Evolutionary conservation across 225 moss, liverwort and hornwort genomes (phyloP), one percentile per base, ranked within the genome.

Genomic region (Physcomitrellopsis africana): DNA sequence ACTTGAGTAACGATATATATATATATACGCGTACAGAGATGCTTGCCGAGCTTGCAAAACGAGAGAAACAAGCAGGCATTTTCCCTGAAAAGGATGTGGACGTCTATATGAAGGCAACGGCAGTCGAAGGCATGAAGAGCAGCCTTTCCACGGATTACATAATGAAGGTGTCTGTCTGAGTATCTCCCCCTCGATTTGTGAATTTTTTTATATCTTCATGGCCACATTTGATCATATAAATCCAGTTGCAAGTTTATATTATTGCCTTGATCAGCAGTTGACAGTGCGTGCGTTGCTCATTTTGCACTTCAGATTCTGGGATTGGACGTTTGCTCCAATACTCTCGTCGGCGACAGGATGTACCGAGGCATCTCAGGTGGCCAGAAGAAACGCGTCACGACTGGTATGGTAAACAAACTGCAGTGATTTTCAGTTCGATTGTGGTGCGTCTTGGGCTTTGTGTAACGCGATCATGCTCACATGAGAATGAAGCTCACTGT

Each of bases 71-170:
- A 73, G 85, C 79, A 14, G 95, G 95, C 37, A 91, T 95, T 8
- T 81, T 90, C 22, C 95, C 95, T 17, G 95, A 95, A 68, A 80
- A 89, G 76, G 93, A 91, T 22, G 88, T 94, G 57, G 94, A 94
- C 67, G 79, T 87, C 10, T 94, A 88, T 72, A 92, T 92, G 94
- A 94, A 94, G 90, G 88, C 88, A 9, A 72, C 89, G 17, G 85
- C 89, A 58, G 86, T 89, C 70, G 84, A 86, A 76, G 86, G 87
- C 27, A 80, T 85, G 69, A 77, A 87, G 53, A 86, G 88, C 76
- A 92, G 86, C 79, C 83, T 94, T 54, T 81, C 84, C 65, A 92
- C 93, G 8, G 88, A 94, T 65, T 94, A 94, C 74, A 76, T 85
- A 0, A 84, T 92, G 83, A 94, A 92, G 89, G 92, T 88, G 7